Evolutionary conservation across 2,329 filamentous ascomycete genomes (phyloP), one percentile per base, ranked within the genome.

Genomic region (Penicillium crustosum): DNA sequence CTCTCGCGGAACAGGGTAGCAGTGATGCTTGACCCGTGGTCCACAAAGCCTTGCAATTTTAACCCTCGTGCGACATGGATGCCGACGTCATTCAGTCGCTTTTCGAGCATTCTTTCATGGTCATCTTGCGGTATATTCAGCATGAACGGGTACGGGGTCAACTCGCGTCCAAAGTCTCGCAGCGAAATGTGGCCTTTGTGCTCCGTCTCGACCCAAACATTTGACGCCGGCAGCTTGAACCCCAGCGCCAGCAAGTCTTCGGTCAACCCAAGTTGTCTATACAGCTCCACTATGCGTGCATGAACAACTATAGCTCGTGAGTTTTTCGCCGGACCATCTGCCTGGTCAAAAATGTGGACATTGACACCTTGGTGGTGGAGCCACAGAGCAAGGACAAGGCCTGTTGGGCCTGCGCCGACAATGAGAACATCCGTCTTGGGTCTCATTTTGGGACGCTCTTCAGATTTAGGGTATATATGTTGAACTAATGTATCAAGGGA

Each of bases 221-320:
- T 73, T 9, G 74, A 69, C 10, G 76, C 78, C 15, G 62, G 61
- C n/a, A 76, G 67, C 19, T 72, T 63, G 45, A 73, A 74, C 19
- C 79, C 79, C 6, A 66, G 65, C 1, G 63, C 58, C 2, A 79
- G 44, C 27, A 81, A 62, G 3, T 68, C 67, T 12, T 76, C 69
- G 8, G 74, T 67, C 33, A 79, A 61, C 6, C 70, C 69, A 44
- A 83, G 75, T 39, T 81, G 80, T 47, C 75, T 75, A 49, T 83
- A 76, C 25, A 83, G 70, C 62, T 84, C 82, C 9, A 82, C 64
- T 1, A 77, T 81, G 9, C 82, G 78, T 13, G 80, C 72, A 55
- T 84, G 82, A 6, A 83, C 67, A 10, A 76, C 73, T 1, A 83
- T 66, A 9, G 73, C 69, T 23, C 74, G 61, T 71, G 81, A 60